Base-by-base conservation (phyloP, 805 yeast species). In the Jamesozyma spencerorum region DNA sequence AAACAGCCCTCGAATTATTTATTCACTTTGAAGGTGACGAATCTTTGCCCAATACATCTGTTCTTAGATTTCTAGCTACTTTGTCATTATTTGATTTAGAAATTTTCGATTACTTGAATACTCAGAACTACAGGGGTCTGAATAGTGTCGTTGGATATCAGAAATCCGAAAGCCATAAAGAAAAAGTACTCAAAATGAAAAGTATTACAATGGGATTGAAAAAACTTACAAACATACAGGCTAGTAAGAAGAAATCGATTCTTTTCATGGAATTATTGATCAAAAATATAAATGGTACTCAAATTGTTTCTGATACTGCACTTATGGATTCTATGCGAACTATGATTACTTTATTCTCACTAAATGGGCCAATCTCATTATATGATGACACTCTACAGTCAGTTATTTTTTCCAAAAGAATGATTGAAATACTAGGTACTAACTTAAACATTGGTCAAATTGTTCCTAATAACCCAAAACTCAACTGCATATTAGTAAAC, bases 81-180 rank as follows among this genome's bases (percentile, higher is more conserved):
- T 39, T 60, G 37, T 37, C 51, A 10, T 36, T 60, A 45, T 44
- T 60, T 14, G 62, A 55, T 38, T 44, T 53, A 1, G 57, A 52
- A 5, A 49, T 49, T 1, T 54, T 55, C 34, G 34, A 39, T 11
- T 60, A 54, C 24, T 18, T 57, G 18, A 57, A 55, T 41, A 13
- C 38, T 10, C 47, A 46, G 11, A 39, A 48, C n/a, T 55, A 53
- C 41, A 53, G 47, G 36, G 40, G 50, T 38, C 40, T 58, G 5
- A 47, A 54, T 1, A 53, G 51, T 24, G 47, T 36, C 10, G 45
- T 31, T 4, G 34, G 15, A 5, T 17, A 27, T n/a, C 24, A 12
- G 3, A 18, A 6, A 6, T 7, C 18, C 6, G n/a, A 26, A 2
- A n/a, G 1, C 14, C 11, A n/a, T 4, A 14, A 30, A 12, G 49